Evolutionary conservation across 2,329 filamentous ascomycete species (phyloP), one percentile per base, ranked within the genome.

Genomic region (Penicillium olsonii): DNA sequence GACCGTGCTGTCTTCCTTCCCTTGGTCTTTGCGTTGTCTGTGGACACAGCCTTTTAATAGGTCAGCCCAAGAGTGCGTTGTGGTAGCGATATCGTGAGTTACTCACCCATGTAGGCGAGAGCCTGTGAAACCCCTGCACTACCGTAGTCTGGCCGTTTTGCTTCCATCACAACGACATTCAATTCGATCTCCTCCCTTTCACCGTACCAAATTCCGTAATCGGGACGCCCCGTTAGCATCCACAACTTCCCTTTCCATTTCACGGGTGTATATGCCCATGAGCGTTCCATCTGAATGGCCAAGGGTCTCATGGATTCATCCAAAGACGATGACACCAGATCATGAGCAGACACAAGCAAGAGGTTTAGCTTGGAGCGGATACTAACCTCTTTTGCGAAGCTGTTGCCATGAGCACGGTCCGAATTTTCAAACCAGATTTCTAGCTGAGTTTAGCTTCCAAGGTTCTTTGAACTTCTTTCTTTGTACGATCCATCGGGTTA

Each of bases 161-260:
- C 24, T 3, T 42, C 43, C 33, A 50, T 35, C n/a, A 39, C 33
- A 2, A 29, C 37, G 19, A 38, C 37, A 29, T 39, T 37, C 15
- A 29, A 31, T 14, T 31, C 37, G 22, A 41, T 24, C 1, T 40
- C 38, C 17, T 29, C 37, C 4, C n/a, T 14, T 7, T 40, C 38
- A 19, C 38, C 24, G 7, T 40, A 40, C 38, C 38, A 40, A 43
- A 48, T 44, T n/a, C n/a, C n/a, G n/a, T 31, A 6, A 4, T n/a
- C 4, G 14, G 12, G 12, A n/a, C 6, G 7, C n/a, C 12, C 29
- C 29, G n/a, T n/a, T 14, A n/a, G 12, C 14, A n/a, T 26, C 2
- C 12, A 4, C 2, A 1, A 15, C 20, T 26, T 24, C 12, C 20
- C 37, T 12, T 17, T 24, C 37, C 37, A 38, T 38, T 38, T 15